Percentiles rank a stretch among this genome's conserved stretches.
Conservation (phyloP, 2,329 filamentous ascomycete genomes). For the Exophiala calicioides region DNA sequence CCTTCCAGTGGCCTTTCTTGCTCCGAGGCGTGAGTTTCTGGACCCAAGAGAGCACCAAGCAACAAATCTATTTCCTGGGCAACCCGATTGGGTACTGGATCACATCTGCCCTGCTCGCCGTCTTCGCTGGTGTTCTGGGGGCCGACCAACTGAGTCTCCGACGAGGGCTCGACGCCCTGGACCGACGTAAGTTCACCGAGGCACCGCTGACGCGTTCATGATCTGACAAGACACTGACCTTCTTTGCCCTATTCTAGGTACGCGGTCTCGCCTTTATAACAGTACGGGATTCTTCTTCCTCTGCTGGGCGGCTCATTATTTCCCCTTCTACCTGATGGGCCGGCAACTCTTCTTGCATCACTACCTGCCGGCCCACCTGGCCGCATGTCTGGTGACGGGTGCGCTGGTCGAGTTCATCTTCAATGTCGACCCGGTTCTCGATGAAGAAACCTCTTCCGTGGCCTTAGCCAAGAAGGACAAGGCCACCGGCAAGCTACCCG, state of each 20-base stretch:
- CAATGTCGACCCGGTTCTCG: conserved; percentile 73
- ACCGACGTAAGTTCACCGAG: conserved; percentile 71
- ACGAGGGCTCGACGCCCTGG: conserved; percentile 88
- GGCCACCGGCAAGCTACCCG: conserved; percentile 43
- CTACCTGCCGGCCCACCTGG: conserved; percentile 91
- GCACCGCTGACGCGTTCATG: not conserved
- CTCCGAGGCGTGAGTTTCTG: conserved; percentile 98
- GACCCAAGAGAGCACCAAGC: conserved; percentile 91
- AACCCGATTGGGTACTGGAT: conserved; percentile 99
- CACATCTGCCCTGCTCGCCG: conserved; percentile 84
- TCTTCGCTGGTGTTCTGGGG: conserved; percentile 86
- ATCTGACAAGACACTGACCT: conserved; percentile 1
- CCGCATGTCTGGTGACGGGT: conserved; percentile 85
- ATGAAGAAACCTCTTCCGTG: conserved; percentile 40
- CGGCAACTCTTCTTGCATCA: conserved; percentile 97
- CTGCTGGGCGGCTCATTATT: conserved; percentile 94
- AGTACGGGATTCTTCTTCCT: conserved; percentile 99
- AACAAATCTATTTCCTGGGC: conserved; percentile 98
- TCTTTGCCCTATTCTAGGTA: conserved; percentile 56
- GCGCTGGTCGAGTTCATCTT: conserved; percentile 95
- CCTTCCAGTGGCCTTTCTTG: conserved; percentile 97
- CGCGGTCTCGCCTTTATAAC: conserved; percentile 93
- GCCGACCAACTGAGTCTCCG: conserved; percentile 93
- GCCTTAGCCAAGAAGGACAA: conserved; percentile 36
- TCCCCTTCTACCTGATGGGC: conserved; percentile 97